Base-by-base conservation (phyloP, 306 rosid species). In the Trichosanthes cucumerina region DNA sequence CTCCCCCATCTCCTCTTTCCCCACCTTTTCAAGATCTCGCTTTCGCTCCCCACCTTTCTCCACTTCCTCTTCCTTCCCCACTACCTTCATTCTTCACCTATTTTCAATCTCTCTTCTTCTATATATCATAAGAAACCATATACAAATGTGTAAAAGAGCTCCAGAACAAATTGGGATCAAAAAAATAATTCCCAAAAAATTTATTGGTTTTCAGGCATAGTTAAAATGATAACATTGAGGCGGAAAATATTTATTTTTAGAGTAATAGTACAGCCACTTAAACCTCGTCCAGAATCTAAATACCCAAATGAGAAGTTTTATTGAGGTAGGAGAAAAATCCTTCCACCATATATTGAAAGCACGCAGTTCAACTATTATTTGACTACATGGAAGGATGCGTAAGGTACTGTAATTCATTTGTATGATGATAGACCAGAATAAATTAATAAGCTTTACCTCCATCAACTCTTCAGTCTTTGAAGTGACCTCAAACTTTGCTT, bases 401-500 rank as follows among this genome's bases (percentile, higher is more conserved):
- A 41, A 70, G 10, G 33, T 70, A 70, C 54, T 44, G n/a, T 11
- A 43, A 70, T 70, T 23, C 12, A 41, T 11, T 21, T 23, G 76
- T n/a, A 19, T 4, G 21, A 54, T 60, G 49, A 54, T 78, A 58
- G 50, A 34, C 43, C 66, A 46, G 41, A 78, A 75, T 79, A 39
- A 81, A 81, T 63, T 52, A 28, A 38, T 73, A 28, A 46, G 8
- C 60, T 78, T 78, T 83, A 94, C 98, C 97, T 89, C 88, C 6
- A 23, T 75, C 76, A 94, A 87, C 80, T 88, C 91, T 74, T 83
- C 87, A 47, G 81, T 76, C 87, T 77, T 92, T 75, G 81, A 62
- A 84, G 91, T 78, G 77, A 89, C 95, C 83, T 94, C 97, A 56
- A 84, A 76, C 88, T 92, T 94, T 21, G 93, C 95, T 87, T 88